Percentiles rank a stretch among this genome's conserved stretches.
These are phyloP conservation scores for Talaromyces sp. DNA, from an alignment of 2,329 filamentous ascomycete genomes.

Conservation along the genomic window DNA sequence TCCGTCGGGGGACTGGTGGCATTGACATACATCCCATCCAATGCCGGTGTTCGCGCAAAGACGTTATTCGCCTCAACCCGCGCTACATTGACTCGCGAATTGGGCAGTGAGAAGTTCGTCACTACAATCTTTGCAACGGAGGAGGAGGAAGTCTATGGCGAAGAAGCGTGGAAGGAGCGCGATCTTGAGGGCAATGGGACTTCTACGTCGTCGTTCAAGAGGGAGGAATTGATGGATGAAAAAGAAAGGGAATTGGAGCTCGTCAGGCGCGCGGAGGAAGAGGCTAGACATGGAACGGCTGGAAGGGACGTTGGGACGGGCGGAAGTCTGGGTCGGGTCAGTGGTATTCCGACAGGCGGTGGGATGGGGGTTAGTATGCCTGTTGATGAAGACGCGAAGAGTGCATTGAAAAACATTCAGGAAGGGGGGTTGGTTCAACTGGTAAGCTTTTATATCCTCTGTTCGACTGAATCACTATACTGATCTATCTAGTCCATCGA, in stretches of 20 bases:
- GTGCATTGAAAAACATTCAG: constrained; percentile 45
- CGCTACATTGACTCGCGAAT: constrained; percentile 56
- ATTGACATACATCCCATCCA: constrained; percentile 61
- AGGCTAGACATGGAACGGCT: constrained; percentile 52
- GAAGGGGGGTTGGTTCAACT: constrained; percentile 48
- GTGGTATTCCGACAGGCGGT: constrained; percentile 31
- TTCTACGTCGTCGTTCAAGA: constrained; percentile 24
- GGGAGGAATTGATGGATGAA: constrained; percentile 56
- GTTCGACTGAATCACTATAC: constrained; percentile 12
- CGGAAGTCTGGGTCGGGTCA: constrained; percentile 32
- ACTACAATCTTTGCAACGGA: constrained; percentile 59
- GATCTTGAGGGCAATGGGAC: constrained; percentile 44
- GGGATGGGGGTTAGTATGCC: constrained; percentile 49
- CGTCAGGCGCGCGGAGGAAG: constrained; percentile 57
- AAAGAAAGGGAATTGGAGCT: constrained; percentile 58
- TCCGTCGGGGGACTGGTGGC: constrained; percentile 44
- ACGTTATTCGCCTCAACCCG: constrained; percentile 64
- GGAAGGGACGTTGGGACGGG: constrained; percentile 48
- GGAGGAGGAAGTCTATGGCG: constrained; percentile 53
- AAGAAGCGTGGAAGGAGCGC: constrained; percentile 53
- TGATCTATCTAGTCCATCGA: constrained; percentile 33
- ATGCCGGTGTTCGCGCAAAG: constrained; percentile 61
- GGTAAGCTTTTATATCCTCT: constrained; percentile 33
- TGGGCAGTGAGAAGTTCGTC: constrained; percentile 59
- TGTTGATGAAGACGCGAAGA: constrained; percentile 52